These are phyloP conservation scores for Triticum monococcum DNA, from an alignment of 176 grass and related monocot genomes.

Conservation along the genomic window DNA sequence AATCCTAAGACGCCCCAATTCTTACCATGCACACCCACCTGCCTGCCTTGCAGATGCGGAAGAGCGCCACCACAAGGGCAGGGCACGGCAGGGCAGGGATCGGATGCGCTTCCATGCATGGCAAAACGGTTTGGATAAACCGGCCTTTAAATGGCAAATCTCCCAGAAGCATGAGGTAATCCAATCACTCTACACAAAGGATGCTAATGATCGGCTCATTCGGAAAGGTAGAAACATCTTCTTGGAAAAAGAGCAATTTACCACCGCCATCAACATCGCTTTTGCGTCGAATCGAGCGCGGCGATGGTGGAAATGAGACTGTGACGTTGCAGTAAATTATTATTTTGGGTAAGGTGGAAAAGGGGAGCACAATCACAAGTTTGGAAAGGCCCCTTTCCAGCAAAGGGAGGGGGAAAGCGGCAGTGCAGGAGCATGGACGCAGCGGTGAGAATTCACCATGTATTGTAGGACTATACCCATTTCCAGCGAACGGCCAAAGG, in stretches of 20 bases:
- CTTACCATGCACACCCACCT: background rate
- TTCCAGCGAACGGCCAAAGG: constrained; percentile 31
- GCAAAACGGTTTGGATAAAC: constrained; percentile 62
- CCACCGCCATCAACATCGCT: background rate
- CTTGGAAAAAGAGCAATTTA: too few species aligned
- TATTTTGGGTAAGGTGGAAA: background rate
- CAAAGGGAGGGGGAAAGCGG: background rate
- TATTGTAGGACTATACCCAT: constrained; percentile 3
- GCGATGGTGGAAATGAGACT: background rate
- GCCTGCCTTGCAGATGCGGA: constrained; percentile 21
- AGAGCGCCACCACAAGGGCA: background rate
- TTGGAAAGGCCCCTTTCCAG: background rate
- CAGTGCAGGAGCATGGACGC: background rate
- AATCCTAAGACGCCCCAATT: constrained; percentile 12
- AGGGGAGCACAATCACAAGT: background rate
- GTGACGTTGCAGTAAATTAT: background rate
- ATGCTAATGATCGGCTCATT: background rate
- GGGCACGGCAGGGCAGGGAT: background rate
- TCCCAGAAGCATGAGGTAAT: constrained; percentile 3
- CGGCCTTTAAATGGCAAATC: constrained; percentile 37
- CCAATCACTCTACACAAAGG: background rate
- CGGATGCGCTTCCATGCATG: constrained; percentile 36
- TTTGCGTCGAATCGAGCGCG: background rate
- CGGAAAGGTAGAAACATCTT: background rate
- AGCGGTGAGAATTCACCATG: background rate